These are phyloP conservation scores for Blepharisma japonicum DNA, from an alignment of 73 alveolate genomes.

Conservation along the genomic window DNA sequence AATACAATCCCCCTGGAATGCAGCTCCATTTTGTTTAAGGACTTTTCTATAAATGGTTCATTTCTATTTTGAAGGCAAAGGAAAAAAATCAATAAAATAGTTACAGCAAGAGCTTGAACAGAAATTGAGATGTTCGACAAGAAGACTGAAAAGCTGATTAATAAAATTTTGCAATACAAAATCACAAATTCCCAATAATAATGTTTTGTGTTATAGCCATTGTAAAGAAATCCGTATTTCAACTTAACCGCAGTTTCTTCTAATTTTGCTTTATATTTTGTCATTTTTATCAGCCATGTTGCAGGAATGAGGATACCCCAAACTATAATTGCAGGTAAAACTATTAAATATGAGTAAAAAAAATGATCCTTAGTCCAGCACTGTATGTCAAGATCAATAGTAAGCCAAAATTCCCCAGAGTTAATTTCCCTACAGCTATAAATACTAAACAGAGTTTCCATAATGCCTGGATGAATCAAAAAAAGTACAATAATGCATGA, in stretches of 20 bases:
- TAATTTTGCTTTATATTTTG: background rate
- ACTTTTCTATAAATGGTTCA: background rate
- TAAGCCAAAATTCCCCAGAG: constrained; percentile 23
- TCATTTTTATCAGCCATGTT: background rate
- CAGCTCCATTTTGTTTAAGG: background rate
- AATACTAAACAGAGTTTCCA: background rate
- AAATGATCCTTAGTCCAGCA: constrained; percentile 22
- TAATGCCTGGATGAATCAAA: constrained; percentile 22
- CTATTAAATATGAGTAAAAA: background rate
- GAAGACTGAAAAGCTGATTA: constrained; percentile 52
- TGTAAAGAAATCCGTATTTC: constrained; percentile 63
- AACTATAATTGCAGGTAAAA: constrained; percentile 28
- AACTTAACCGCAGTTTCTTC: constrained; percentile 33
- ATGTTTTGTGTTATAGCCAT: constrained; percentile 54
- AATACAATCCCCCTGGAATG: background rate
- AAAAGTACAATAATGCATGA: background rate
- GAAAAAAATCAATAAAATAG: background rate
- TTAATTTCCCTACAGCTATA: background rate
- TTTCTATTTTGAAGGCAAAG: background rate
- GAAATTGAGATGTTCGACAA: constrained; percentile 29
- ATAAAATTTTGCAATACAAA: constrained; percentile 52
- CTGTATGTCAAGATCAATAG: background rate
- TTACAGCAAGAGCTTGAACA: background rate
- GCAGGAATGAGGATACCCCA: constrained; percentile 30
- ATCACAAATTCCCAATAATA: constrained; percentile 66